These are phyloP conservation scores for Dictyostelium brefeldianum DNA, from an alignment of 78 protist species.

Conservation along the genomic window DNA sequence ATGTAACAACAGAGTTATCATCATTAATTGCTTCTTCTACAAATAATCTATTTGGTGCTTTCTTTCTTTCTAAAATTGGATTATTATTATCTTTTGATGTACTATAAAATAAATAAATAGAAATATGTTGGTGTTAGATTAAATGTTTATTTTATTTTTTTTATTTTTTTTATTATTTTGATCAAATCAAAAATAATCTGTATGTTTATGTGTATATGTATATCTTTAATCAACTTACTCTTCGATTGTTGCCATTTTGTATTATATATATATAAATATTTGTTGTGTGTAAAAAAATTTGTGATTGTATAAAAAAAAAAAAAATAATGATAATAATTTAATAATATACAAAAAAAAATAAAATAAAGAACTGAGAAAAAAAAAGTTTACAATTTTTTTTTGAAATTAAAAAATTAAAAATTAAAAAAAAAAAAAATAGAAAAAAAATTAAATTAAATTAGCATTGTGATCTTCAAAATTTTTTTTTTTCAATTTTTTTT, in stretches of 20 bases:
- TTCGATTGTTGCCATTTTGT: conserved; percentile 62
- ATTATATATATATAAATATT: background rate
- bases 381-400: background rate
- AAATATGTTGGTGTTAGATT: background rate
- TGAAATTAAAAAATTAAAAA: background rate
- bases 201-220: too few relatives aligned
- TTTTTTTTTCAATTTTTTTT: too few relatives aligned
- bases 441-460: too few relatives aligned
- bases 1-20: conserved; percentile 97
- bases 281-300: conserved; percentile 29
- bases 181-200: too few relatives aligned
- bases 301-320: conserved; percentile 40
- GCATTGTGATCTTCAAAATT: too few relatives aligned
- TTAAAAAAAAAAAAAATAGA: background rate
- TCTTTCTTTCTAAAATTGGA: conserved; percentile 91
- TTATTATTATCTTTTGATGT: conserved; percentile 36
- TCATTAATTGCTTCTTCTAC: conserved; percentile 99
- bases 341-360: conserved; percentile 44
- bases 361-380: background rate
- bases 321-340: conserved; percentile 50
- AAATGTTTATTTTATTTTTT: background rate
- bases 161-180: background rate
- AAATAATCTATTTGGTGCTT: conserved; percentile 96
- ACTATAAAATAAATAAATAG: background rate
- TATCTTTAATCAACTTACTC: conserved; percentile 23